phyloP scores from a whole-genome alignment of 495 filamentous ascomycete species.

The Cercophora samala region DNA sequence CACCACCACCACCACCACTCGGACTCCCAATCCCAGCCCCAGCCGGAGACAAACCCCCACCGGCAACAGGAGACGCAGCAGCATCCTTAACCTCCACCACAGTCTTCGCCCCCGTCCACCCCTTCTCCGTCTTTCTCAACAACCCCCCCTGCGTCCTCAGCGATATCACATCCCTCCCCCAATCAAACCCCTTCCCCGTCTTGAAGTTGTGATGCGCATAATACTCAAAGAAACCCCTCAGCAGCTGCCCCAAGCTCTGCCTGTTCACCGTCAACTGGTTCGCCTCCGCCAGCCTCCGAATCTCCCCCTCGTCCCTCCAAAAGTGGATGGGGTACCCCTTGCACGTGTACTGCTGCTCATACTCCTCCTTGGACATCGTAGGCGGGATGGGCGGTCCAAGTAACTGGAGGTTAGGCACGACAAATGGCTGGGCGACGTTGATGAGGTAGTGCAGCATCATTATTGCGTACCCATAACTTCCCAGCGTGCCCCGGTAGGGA shows the following conservation, averaged over 20 bases:
- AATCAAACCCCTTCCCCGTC: constrained; percentile 57
- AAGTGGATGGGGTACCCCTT: constrained; percentile 62
- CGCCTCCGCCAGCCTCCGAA: constrained; percentile 48
- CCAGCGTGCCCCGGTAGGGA: constrained; percentile 76
- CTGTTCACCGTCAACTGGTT: constrained; percentile 57
- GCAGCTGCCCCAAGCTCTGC: constrained; percentile 59
- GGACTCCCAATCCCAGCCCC: not conserved
- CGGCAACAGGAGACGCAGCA: not conserved
- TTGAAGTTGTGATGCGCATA: constrained; percentile 56
- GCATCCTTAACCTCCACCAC: constrained; percentile 31
- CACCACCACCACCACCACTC: constrained; percentile 8
- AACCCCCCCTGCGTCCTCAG: constrained; percentile 67
- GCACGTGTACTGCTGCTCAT: constrained; percentile 43
- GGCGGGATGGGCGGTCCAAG: constrained; percentile 42
- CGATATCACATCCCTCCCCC: constrained; percentile 67
- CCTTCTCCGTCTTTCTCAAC: constrained; percentile 66
- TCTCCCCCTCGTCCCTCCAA: constrained; percentile 63
- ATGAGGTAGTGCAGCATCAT: constrained; percentile 91
- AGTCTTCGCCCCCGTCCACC: constrained; percentile 71
- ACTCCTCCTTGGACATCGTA: constrained; percentile 38
- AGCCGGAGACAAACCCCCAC: not conserved
- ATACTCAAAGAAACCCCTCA: constrained; percentile 79
- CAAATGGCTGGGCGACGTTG: constrained; percentile 70
- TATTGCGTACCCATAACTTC: constrained; percentile 83
- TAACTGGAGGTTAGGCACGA: constrained; percentile 74